Conservation (phyloP, 495 filamentous ascomycete genomes). For the Oidiodendron maius region DNA sequence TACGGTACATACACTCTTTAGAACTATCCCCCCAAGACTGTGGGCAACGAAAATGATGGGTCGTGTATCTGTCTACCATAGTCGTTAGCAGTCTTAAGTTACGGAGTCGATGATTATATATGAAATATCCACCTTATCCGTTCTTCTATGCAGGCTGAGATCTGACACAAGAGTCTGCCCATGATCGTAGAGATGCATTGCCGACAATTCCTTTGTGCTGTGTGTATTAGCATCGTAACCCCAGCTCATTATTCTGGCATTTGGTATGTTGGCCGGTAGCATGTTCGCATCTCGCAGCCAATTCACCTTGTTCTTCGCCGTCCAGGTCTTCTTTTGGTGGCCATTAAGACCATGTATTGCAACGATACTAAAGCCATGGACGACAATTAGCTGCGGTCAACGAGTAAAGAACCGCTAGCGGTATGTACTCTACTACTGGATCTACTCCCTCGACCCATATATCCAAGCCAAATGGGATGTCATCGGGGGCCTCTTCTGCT, state of each 20-base stretch:
- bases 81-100: neutral
- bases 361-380: slow-evolving; percentile 27
- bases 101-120: neutral
- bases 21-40: slow-evolving; percentile 59
- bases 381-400: slow-evolving; percentile 11
- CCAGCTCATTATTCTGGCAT: slow-evolving; percentile 42
- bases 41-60: slow-evolving; percentile 67
- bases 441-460: slow-evolving; percentile 17
- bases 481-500: slow-evolving; percentile 3
- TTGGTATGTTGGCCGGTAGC: slow-evolving; percentile 35
- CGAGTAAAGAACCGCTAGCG: slow-evolving; percentile 4
- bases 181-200: slow-evolving; percentile 21
- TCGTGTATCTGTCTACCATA: slow-evolving; percentile 29
- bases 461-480: slow-evolving; percentile 12
- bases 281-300: slow-evolving; percentile 41
- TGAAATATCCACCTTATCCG: slow-evolving; percentile 12
- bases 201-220: slow-evolving; percentile 17
- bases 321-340: slow-evolving; percentile 31
- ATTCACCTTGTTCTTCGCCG: slow-evolving; percentile 29
- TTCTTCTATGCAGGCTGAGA: slow-evolving; percentile 13
- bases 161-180: slow-evolving; percentile 15
- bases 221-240: slow-evolving; percentile 37
- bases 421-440: slow-evolving; percentile 17
- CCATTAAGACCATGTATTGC: slow-evolving; percentile 39
- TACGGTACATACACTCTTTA: slow-evolving; percentile 14